Percentiles rank a stretch among this genome's conserved stretches.
These are phyloP conservation scores for Torrubiellomyces zombiae DNA, from an alignment of 2,329 filamentous ascomycete genomes.

Conservation along the genomic window DNA sequence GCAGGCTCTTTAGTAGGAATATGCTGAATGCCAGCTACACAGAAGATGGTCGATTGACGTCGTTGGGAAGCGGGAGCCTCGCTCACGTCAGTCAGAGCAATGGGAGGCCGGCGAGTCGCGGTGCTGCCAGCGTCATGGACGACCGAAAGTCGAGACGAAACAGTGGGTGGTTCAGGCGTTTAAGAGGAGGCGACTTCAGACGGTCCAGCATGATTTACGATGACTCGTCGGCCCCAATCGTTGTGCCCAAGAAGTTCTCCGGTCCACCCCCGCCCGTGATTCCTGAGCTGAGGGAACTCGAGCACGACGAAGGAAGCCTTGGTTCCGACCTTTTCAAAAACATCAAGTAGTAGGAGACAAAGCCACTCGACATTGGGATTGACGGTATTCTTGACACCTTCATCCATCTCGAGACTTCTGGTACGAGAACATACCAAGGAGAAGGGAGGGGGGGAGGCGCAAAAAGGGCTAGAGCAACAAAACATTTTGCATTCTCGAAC, in stretches of 20 bases:
- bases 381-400: too few species aligned
- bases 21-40: slow-evolving; percentile 36
- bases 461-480: too few species aligned
- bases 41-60: slow-evolving; percentile 29
- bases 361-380: too few species aligned
- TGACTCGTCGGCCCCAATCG: slow-evolving; percentile 10
- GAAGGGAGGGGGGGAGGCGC: too few species aligned
- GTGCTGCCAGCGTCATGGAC: slow-evolving; percentile 29
- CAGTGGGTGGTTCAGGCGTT: slow-evolving; percentile 42
- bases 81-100: slow-evolving; percentile 16
- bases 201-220: slow-evolving; percentile 28
- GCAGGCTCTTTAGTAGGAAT: slow-evolving; percentile 38
- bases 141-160: slow-evolving; percentile 37
- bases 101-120: slow-evolving; percentile 36
- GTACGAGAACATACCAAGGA: too few species aligned
- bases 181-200: slow-evolving; percentile 23
- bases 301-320: slow-evolving; percentile 29
- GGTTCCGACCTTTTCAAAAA: slow-evolving; percentile 41
- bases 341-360: slow-evolving; percentile 37
- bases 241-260: slow-evolving; percentile 16
- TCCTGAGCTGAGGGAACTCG: slow-evolving; percentile 36
- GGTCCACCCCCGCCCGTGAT: slow-evolving; percentile 45
- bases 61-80: slow-evolving; percentile 15
- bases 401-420: too few species aligned
- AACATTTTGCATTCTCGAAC: slow-evolving; percentile 8